Evolutionary conservation across 345 rosid genomes (phyloP).

Genomic region (Syzygium oleosum): DNA sequence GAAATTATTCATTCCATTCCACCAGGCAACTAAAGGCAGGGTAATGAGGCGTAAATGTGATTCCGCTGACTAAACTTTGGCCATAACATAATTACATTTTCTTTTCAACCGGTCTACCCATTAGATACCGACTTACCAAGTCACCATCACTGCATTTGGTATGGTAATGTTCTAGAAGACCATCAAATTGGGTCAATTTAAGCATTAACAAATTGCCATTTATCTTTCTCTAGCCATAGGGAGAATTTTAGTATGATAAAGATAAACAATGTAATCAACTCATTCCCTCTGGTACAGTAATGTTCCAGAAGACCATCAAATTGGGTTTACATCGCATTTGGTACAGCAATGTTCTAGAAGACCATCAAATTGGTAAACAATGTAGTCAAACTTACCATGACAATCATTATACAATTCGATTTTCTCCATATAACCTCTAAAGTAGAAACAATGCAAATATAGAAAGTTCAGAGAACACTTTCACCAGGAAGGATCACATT

Average conservation of each 20-base stretch:
- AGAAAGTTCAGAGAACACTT: not conserved
- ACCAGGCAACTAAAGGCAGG: not conserved
- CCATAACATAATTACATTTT: not conserved
- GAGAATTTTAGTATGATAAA: not conserved
- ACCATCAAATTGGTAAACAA: not conserved
- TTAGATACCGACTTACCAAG: not conserved
- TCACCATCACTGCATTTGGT: not conserved
- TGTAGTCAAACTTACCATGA: not conserved
- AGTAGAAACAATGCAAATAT: not conserved
- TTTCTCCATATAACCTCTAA: not conserved
- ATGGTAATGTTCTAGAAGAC: not conserved
- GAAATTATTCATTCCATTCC: not conserved
- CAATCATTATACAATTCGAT: not conserved
- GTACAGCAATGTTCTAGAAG: not conserved
- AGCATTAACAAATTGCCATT: not conserved
- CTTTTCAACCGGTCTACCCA: not conserved
- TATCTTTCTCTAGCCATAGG: not conserved
- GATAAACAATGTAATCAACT: not conserved
- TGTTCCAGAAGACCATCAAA: too few species aligned
- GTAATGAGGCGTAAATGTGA: not conserved
- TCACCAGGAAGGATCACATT: not conserved
- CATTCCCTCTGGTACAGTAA: too few species aligned
- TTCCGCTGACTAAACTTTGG: not conserved
- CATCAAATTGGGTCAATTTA: not conserved
- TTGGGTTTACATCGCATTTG: not conserved